A percentile compares a stretch with the other conserved stretches of the same genome.
Evolutionary conservation across 345 rosid species (phyloP).

Genomic region (Gynandropsis gynandra): DNA sequence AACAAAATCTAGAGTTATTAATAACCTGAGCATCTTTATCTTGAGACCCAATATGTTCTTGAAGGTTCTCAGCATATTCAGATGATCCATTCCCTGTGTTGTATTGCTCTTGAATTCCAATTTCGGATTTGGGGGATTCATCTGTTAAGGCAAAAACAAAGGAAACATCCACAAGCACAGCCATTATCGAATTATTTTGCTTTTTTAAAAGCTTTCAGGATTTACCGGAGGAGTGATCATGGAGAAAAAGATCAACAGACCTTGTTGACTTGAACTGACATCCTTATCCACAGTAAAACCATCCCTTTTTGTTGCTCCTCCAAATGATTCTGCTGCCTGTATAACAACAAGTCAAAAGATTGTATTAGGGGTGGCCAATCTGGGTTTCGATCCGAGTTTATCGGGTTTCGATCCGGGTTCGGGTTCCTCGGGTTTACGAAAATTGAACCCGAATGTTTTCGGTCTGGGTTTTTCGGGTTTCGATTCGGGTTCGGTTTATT

Average conservation of each 20-base stretch:
- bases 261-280: conserved; percentile 27
- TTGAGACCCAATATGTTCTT: conserved; percentile 19
- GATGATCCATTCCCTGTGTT: conserved; percentile 24
- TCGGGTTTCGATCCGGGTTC: too few species aligned
- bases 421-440: too few species aligned
- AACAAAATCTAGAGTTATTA: background rate
- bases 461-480: too few species aligned
- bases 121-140: conserved; percentile 25
- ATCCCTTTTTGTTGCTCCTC: conserved; percentile 29
- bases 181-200: conserved; percentile 9
- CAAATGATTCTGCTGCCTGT: conserved; percentile 30
- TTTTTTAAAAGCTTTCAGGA: background rate
- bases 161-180: conserved; percentile 5
- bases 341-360: conserved; percentile 18
- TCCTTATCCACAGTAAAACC: conserved; percentile 22
- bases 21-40: conserved; percentile 22
- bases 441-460: too few species aligned
- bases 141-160: conserved; percentile 33
- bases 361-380: too few species aligned
- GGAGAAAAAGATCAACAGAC: conserved; percentile 30
- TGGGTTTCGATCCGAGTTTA: too few species aligned
- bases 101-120: conserved; percentile 25
- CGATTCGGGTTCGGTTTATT: too few species aligned
- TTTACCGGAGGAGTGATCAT: conserved; percentile 15
- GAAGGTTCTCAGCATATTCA: conserved; percentile 27